Percentiles rank a stretch among this genome's conserved stretches.
Conservation (phyloP, 2,329 filamentous ascomycete species). For the Pestalotiopsis sp. region DNA sequence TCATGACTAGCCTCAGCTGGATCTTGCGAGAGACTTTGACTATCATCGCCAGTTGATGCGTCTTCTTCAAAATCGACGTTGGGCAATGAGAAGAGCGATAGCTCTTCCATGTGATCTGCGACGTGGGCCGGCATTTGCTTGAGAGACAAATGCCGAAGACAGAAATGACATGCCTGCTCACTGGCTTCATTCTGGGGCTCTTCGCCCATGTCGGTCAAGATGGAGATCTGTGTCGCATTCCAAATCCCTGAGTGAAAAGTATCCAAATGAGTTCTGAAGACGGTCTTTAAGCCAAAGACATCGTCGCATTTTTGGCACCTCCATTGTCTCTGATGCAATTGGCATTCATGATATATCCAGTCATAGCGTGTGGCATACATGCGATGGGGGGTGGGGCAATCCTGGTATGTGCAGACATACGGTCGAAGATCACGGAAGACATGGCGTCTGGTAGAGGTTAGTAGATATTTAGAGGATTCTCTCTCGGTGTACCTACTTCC, state of each 20-base stretch:
- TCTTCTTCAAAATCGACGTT: slow-evolving; percentile 16
- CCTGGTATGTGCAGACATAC: neutral
- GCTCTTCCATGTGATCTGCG: neutral
- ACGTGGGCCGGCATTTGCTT: neutral
- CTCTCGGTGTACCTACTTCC: neutral
- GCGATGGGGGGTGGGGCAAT: neutral
- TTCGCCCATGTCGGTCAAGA: neutral
- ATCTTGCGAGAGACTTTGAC: no score
- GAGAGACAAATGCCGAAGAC: neutral
- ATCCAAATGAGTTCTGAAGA: neutral
- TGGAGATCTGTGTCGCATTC: neutral
- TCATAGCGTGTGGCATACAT: neutral
- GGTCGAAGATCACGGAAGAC: neutral
- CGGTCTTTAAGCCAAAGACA: neutral
- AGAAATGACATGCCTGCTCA: neutral
- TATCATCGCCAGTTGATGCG: no score
- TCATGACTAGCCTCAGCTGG: no score
- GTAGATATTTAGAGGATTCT: neutral
- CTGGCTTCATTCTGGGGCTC: neutral
- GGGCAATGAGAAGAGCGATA: neutral
- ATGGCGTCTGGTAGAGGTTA: neutral
- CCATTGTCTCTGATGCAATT: neutral
- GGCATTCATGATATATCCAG: neutral
- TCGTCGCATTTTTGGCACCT: neutral
- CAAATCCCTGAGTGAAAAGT: neutral